Evolutionary conservation across 208 protist genomes (phyloP).

Genomic region (Chromosphaera perkinsii): DNA sequence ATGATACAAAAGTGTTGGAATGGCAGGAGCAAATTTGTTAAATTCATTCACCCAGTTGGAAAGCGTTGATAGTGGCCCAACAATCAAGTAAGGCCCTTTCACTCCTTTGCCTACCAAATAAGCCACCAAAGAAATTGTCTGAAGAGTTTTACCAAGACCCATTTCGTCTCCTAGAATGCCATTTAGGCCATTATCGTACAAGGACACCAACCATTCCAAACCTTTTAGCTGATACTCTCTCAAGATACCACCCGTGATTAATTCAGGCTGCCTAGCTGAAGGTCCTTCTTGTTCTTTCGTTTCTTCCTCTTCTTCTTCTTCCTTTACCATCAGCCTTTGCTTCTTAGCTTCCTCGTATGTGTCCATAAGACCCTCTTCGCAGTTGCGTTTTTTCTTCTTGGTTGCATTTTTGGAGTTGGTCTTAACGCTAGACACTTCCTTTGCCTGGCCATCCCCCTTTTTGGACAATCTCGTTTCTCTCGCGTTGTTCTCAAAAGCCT

Average conservation of each 20-base stretch:
- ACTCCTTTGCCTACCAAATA: slow-evolving; percentile 70
- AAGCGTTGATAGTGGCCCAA: slow-evolving; percentile 54
- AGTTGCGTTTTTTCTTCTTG: too few relatives aligned
- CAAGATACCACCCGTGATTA: slow-evolving; percentile 16
- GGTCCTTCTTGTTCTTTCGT: too few relatives aligned
- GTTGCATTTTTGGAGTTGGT: too few relatives aligned
- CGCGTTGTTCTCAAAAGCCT: too few relatives aligned
- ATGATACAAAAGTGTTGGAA: slow-evolving; percentile 37
- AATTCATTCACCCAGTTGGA: slow-evolving; percentile 60
- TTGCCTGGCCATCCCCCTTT: too few relatives aligned
- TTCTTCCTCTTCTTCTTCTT: too few relatives aligned
- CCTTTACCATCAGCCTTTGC: too few relatives aligned
- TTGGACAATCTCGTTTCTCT: too few relatives aligned
- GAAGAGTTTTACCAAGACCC: slow-evolving; percentile 94
- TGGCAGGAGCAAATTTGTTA: slow-evolving; percentile 36
- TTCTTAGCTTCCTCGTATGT: too few relatives aligned
- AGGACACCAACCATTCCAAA: slow-evolving; percentile 61
- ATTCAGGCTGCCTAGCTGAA: slow-evolving; percentile 12
- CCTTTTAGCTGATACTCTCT: slow-evolving; percentile 23
- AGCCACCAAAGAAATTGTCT: slow-evolving; percentile 86
- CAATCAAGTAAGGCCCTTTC: slow-evolving; percentile 48
- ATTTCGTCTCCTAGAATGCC: slow-evolving; percentile 92
- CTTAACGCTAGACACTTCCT: too few relatives aligned
- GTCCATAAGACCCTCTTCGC: too few relatives aligned
- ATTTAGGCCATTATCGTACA: slow-evolving; percentile 65